A percentile compares a stretch with the other conserved stretches of the same genome.
phyloP scores from a whole-genome alignment of 2,329 filamentous ascomycete species.

The Cladophialophora bantiana region DNA sequence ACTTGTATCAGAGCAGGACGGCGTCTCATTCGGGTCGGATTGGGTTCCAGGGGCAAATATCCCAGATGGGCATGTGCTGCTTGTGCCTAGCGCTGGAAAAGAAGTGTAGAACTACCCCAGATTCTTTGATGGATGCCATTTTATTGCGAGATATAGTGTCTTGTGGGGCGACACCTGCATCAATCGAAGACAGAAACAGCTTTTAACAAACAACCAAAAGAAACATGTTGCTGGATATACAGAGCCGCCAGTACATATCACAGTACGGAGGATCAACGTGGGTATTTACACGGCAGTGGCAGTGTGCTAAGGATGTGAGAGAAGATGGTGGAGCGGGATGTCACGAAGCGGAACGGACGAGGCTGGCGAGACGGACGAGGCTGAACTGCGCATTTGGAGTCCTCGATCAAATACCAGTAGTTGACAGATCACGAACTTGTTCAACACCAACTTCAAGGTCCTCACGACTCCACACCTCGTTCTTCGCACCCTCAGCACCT shows the following conservation, averaged over 20 bases:
- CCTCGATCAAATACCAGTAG: slow-evolving; percentile 15
- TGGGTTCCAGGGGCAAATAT: not conserved
- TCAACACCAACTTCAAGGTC: not conserved
- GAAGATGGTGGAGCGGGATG: not conserved
- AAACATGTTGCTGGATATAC: not conserved
- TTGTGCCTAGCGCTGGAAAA: not conserved
- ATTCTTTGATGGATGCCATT: not conserved
- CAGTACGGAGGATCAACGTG: too few species aligned
- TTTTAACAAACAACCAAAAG: not conserved
- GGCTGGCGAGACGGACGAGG: not conserved
- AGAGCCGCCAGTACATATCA: not conserved
- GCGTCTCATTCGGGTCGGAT: not conserved
- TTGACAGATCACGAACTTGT: slow-evolving; percentile 26
- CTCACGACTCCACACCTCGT: not conserved
- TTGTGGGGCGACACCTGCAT: not conserved
- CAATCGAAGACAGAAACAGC: not conserved
- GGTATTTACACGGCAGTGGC: too few species aligned
- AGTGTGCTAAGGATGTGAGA: not conserved
- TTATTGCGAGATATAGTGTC: not conserved
- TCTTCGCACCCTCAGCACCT: not conserved
- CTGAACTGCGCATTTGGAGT: not conserved
- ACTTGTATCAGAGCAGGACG: slow-evolving; percentile 4
- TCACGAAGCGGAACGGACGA: not conserved
- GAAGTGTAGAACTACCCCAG: slow-evolving; percentile 17
- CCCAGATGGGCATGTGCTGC: not conserved